Base-by-base conservation (phyloP, 768 basidiomycete genomes). In the Boletus barrowsii region DNA sequence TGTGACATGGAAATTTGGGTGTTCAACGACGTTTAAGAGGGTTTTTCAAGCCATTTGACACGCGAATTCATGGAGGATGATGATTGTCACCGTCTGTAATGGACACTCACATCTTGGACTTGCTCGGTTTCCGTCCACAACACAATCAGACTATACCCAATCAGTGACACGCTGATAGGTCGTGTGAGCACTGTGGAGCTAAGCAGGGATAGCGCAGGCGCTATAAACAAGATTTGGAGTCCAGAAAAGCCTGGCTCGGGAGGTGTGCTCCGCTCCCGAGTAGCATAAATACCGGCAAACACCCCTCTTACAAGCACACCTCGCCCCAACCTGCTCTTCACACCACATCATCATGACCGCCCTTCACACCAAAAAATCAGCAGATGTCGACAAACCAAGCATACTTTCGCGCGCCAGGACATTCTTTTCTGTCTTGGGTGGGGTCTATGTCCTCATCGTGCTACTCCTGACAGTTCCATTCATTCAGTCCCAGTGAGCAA, bases 401-500 rank as follows among this genome's bases (percentile, higher is more conserved):
- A 54, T 67, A 10, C 54, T 75, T 40, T 2, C 58, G 10, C 65
- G 64, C 17, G 63, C 72, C 24, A 68, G 73, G 56, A 62, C 58
- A 24, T 59, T 69, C 47, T 65, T 77, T 40, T 57, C 75, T 39
- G 70, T 75, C 50, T 70, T 79, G 20, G 83, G 83, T 29, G 75
- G 69, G 17, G 30, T 83, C 42, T 93, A 91, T 68, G 71, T 76
- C 29, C 59, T 68, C 18, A 54, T 81, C 3, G 71, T 93, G 9
- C 65, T 75, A 0, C 71, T 86, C 17, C 71, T 90, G 50, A 73
- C 76, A 5, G 72, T 84, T 8, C 89, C 90, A 15, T 80, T 74
- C 56, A 73, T 90, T 54, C 90, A 92, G 71, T 76, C 79, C 37
- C 82, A 88, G 88, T 87, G 61, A 71, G 88, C 61, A 47, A 41